A percentile compares a stretch with the other conserved stretches of the same genome.
These are phyloP conservation scores for Potentilla sterilis DNA, from an alignment of 306 rosid species.

Conservation along the genomic window DNA sequence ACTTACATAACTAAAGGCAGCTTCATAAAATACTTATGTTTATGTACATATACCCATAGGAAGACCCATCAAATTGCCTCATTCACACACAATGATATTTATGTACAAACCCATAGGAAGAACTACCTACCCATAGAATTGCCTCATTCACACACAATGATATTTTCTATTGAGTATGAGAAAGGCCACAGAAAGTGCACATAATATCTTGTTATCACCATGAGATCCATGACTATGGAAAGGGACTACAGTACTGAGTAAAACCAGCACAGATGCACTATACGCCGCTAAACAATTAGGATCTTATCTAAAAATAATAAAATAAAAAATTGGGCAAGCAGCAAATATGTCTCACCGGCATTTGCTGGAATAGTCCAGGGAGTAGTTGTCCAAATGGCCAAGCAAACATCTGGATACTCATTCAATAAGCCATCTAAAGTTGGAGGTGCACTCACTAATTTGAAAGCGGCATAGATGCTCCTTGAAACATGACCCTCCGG, in stretches of 20 bases:
- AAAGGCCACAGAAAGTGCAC: background rate
- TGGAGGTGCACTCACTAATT: constrained; percentile 56
- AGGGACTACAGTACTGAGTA: background rate
- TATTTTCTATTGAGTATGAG: background rate
- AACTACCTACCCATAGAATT: background rate
- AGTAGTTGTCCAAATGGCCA: constrained; percentile 98
- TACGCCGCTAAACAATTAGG: constrained; percentile 8
- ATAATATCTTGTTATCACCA: background rate
- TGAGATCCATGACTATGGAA: background rate
- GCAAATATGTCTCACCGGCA: constrained; percentile 64
- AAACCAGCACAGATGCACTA: background rate
- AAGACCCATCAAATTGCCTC: background rate
- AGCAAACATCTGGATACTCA: constrained; percentile 73
- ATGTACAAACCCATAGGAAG: background rate
- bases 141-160: background rate
- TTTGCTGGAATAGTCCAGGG: constrained; percentile 99
- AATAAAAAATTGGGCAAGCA: constrained; percentile 25
- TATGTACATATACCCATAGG: background rate
- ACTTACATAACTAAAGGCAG: background rate
- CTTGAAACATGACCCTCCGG: constrained; percentile 91
- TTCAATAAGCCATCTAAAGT: constrained; percentile 46
- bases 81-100: too few relatives aligned
- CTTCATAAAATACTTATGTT: background rate
- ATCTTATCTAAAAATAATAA: background rate
- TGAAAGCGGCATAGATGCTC: constrained; percentile 84